phyloP scores from a whole-genome alignment of 192 early-diverging fungal genomes.

The Coemansia sp. region DNA sequence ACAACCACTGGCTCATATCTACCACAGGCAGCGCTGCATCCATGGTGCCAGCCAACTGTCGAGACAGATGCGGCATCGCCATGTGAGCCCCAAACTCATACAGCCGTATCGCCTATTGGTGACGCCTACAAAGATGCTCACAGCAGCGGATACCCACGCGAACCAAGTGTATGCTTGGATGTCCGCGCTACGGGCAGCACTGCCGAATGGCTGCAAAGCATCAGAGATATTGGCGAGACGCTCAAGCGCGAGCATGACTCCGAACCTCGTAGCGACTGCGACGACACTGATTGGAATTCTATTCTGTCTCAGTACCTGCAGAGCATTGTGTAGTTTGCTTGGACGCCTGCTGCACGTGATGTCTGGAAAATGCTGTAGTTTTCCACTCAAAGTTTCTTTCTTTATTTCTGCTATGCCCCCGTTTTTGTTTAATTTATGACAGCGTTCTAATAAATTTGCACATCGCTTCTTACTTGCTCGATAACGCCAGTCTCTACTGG shows the following conservation, averaged over 20 bases:
- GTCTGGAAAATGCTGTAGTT: neutral
- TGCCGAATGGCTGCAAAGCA: constrained; percentile 1
- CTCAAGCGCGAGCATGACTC: neutral
- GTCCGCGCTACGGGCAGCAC: neutral
- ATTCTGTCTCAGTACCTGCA: constrained; percentile 12
- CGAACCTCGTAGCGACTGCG: neutral
- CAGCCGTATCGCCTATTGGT: neutral
- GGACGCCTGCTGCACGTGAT: neutral
- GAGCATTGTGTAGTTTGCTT: constrained; percentile 5
- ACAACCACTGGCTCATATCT: neutral
- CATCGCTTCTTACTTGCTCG: neutral
- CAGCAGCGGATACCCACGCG: neutral
- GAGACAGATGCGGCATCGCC: neutral
- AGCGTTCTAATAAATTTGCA: neutral
- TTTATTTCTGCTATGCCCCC: neutral
- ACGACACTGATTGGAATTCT: constrained; percentile 2
- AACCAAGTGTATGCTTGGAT: neutral
- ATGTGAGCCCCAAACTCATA: neutral
- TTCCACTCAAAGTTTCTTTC: neutral
- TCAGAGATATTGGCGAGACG: neutral
- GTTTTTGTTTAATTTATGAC: constrained; percentile 4
- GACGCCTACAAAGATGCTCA: neutral
- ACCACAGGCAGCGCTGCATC: neutral
- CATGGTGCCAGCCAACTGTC: constrained; percentile 5
- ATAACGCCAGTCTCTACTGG: neutral